Evolutionary conservation across 1,284 basidiomycete genomes (phyloP), one percentile per base, ranked within the genome.

Genomic region (Moesziomyces parantarcticus): DNA sequence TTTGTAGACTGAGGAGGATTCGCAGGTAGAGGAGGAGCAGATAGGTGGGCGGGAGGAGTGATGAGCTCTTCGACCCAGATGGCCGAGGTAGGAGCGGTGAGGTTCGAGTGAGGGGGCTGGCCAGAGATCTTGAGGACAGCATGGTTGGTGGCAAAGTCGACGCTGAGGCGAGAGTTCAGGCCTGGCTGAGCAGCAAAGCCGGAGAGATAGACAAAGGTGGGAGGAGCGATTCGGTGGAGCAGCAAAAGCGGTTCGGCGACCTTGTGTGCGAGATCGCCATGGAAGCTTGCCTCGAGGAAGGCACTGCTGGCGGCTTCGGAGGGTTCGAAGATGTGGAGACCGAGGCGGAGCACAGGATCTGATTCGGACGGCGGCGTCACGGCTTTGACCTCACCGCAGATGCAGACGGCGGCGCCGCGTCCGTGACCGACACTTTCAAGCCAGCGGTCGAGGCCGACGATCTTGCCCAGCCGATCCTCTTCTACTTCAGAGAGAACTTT

Each of bases 371-470:
- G 16, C 1, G 34, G 34, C 22, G 14, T 34, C 5, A 51, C 45
- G 36, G 29, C 29, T 29, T 50, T 39, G 16, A 40, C 26, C 3
- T 62, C 39, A 20, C 50, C 69, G 25, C 55, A 57, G 43, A 73
- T 39, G 54, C 70, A 64, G 18, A 64, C 65, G 6, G 70, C 70
- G 10, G 70, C 70, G 18, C 70, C 70, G 58, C 70, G 59, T 26
- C 70, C 70, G n/a, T 73, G 50, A 21, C 53, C 51, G 14, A 73
- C 40, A 16, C 54, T 50, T 29, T 73, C 57, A 14, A 67, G 23
- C 64, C 64, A 73, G 22, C 60, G 56, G 9, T 60, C 53, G 22
- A 68, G 43, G 7, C 53, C 43, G 22, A 67, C 64, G 23, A 58
- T 57, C 49, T 59, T 67, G 18, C 70, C 70, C 0, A 73, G 51